Evolutionary conservation across 305 asterid genomes (phyloP), one percentile per base, ranked within the genome.

Genomic region (Rubia balearica): DNA sequence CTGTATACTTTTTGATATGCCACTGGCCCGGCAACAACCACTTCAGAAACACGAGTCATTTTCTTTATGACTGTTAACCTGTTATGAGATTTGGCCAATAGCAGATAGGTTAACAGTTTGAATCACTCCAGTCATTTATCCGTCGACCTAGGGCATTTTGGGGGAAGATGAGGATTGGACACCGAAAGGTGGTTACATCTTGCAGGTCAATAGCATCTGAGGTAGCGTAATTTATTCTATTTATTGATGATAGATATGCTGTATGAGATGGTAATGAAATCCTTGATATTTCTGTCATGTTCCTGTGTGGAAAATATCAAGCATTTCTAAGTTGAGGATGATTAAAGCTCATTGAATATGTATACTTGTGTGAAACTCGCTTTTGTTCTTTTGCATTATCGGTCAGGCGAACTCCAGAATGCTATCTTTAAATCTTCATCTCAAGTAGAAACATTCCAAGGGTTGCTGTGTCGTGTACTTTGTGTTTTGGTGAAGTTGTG

Each of bases 71-170:
- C 55, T 62, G 30, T 38, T 33, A 1, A 60, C 2, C 60, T 19
- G 38, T 36, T 74, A 74, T 63, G 68, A 45, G 21, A 10, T 59
- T 13, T 33, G 65, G 56, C 59, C 40, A 57, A 66, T 41, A 38
- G 30, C 9, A 21, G 53, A 11, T 45, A 73, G 59, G 56, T 12
- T 56, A 4, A 36, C 5, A 40, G 17, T 73, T 30, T n/a, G 36
- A 57, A 27, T 8, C 19, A 5, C 19, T 24, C 21, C 30, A 40
- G 41, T 56, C 30, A 55, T 55, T 36, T 24, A 56, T 66, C 19
- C 30, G 43, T 73, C 67, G 42, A 48, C 67, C 56, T 38, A 19
- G 17, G 48, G n/a, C 33, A 46, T 55, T 73, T 73, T 73, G 67
- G 68, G 68, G 17, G 24, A 14, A 14, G 7, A 16, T 13, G 69